Evolutionary conservation across 148 eudicot species (phyloP), one percentile per base, ranked within the genome.

Genomic region (Chenopodium suecicum): DNA sequence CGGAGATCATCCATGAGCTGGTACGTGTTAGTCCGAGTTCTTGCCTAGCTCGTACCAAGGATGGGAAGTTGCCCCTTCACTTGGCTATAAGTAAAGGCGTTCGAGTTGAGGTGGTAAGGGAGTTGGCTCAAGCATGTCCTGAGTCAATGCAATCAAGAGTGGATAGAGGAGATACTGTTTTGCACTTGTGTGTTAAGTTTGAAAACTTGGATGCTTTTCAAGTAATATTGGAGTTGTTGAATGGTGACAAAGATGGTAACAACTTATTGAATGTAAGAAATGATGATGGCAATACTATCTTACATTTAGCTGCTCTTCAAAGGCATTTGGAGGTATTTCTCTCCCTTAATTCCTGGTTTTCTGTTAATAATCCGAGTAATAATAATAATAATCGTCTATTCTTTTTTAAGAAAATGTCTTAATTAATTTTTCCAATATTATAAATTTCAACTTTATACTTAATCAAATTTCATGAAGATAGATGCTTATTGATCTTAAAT

Each of bases 221-320:
- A 29, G 80, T 79, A 32, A 68, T 84, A 9, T 58, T 84, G 47
- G 76, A 81, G 1, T 46, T 70, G 78, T 25, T 76, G 32, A 54
- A 74, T 41, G 56, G 66, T 60, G 81, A 60, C 47, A 66, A 41
- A 31, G 72, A 82, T 29, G 16, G 48, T 27, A 64, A 31, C 34
- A 67, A 70, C 11, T 78, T 85, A 31, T 25, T 85, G 17, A 81
- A 78, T 71, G 72, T 52, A 25, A 83, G 11, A 47, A 86, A 87
- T 84, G 82, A 81, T 64, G 80, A 83, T 87, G 89, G 86, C 7
- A 82, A 85, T 62, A 87, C 86, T 70, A 19, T 83, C n/a, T 83
- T 85, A 32, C 89, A 85, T 83, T 71, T 85, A 75, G 86, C 89
- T 69, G 86, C 79, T 41, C 22, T 83, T 0, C 31, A 79, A 76